Percentiles rank a stretch among this genome's conserved stretches.
These are phyloP conservation scores for Tolypocladium endophyticum DNA, from an alignment of 2,329 filamentous ascomycete genomes.

Conservation along the genomic window DNA sequence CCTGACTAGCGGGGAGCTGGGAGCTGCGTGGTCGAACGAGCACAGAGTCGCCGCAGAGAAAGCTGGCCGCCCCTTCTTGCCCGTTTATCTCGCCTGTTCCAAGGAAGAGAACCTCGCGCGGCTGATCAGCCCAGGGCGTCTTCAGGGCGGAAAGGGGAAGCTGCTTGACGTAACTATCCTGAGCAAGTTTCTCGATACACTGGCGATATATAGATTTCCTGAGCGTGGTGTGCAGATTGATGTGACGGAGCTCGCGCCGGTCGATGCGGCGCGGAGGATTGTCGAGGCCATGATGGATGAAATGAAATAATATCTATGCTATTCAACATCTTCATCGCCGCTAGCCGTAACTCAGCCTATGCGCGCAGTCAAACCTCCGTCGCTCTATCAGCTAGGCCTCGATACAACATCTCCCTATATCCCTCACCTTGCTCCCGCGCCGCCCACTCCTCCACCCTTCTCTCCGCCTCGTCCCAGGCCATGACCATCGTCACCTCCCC, in stretches of 20 bases:
- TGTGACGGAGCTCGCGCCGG: slow-evolving; percentile 12
- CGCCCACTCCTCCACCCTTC: slow-evolving; percentile 14
- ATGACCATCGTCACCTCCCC: slow-evolving; percentile 45
- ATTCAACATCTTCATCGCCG: not conserved
- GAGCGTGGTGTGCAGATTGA: slow-evolving; percentile 11
- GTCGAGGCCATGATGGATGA: slow-evolving; percentile 1
- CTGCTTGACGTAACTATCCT: not conserved
- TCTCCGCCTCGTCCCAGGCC: slow-evolving; percentile 14
- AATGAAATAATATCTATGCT: too few relatives aligned
- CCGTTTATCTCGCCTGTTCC: not conserved
- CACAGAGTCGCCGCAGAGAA: not conserved
- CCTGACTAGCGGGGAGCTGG: not conserved
- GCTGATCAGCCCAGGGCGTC: not conserved
- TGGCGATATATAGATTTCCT: slow-evolving; percentile 11
- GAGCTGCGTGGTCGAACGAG: not conserved
- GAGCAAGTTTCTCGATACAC: not conserved
- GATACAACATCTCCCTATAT: slow-evolving; percentile 14
- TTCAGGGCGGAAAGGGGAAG: not conserved
- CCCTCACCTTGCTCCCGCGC: slow-evolving; percentile 7
- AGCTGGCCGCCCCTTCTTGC: not conserved
- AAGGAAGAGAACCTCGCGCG: not conserved
- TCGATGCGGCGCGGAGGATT: slow-evolving; percentile 9
- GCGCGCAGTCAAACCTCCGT: not conserved
- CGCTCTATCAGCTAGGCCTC: not conserved
- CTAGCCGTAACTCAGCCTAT: not conserved